Evolutionary conservation across 768 basidiomycete species (phyloP).

Genomic region (Suillus plorans): DNA sequence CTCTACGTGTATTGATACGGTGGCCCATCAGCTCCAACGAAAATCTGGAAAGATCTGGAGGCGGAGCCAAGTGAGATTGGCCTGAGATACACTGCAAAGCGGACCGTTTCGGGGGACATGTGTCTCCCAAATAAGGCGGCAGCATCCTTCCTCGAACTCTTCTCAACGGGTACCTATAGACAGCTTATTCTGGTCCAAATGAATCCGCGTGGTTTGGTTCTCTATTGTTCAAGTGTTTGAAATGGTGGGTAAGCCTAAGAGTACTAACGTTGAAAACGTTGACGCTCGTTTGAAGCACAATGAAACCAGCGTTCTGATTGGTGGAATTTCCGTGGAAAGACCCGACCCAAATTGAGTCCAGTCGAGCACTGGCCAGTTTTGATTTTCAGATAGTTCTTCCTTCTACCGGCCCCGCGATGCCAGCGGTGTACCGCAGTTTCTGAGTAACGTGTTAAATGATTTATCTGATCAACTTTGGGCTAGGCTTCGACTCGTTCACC

Average conservation of each 20-base stretch:
- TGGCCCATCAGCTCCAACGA: constrained; percentile 1
- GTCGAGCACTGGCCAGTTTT: background rate
- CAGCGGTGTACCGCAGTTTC: background rate
- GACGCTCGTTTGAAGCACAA: background rate
- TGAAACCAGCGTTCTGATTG: background rate
- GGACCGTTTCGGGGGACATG: constrained; percentile 1
- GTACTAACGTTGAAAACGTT: background rate
- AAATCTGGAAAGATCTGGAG: constrained; percentile 1
- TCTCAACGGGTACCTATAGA: background rate
- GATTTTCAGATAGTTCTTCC: background rate
- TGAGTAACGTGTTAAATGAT: constrained; percentile 1
- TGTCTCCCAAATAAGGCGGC: constrained; percentile 1
- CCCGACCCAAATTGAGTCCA: background rate
- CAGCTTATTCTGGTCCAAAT: background rate
- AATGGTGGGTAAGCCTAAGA: background rate
- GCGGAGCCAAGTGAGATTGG: constrained; percentile 3
- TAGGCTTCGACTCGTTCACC: background rate
- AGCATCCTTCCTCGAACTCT: constrained; percentile 1
- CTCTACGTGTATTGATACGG: background rate
- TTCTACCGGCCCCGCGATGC: constrained; percentile 1
- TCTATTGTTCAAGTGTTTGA: background rate
- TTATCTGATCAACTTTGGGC: background rate
- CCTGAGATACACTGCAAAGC: constrained; percentile 2
- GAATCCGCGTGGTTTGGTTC: background rate
- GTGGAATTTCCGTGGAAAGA: background rate